Evolutionary conservation across 2,329 filamentous ascomycete genomes (phyloP).

Genomic region (Grosmannia clavigera): DNA sequence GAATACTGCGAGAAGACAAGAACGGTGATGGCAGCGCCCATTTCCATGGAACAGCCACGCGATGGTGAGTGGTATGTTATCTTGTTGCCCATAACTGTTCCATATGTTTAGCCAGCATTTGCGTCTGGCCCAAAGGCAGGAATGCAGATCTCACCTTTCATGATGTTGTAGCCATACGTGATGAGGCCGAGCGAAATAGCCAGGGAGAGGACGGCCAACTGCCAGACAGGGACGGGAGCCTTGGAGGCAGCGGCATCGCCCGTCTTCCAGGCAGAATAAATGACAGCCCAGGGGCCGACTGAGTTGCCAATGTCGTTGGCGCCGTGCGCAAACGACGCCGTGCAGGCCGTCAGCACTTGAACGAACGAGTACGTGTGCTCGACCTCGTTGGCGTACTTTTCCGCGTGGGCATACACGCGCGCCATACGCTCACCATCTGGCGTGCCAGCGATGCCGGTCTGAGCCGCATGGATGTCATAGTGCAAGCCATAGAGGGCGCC

Average conservation of each 20-base stretch:
- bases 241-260: slow-evolving; percentile 49
- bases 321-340: slow-evolving; percentile 62
- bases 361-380: slow-evolving; percentile 59
- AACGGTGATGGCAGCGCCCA: slow-evolving; percentile 66
- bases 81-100: slow-evolving; percentile 67
- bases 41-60: slow-evolving; percentile 58
- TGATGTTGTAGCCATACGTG: slow-evolving; percentile 75
- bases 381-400: slow-evolving; percentile 57
- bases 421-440: slow-evolving; percentile 63
- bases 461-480: slow-evolving; percentile 73
- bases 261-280: slow-evolving; percentile 55
- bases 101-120: slow-evolving; percentile 12
- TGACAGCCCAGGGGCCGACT: slow-evolving; percentile 56
- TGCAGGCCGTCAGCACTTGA: slow-evolving; percentile 56
- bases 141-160: slow-evolving; percentile 46
- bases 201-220: slow-evolving; percentile 55
- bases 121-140: neutral
- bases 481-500: slow-evolving; percentile 60
- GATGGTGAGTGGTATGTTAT: slow-evolving; percentile 55
- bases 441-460: slow-evolving; percentile 57
- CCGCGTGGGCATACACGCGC: slow-evolving; percentile 49
- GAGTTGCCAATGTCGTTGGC: slow-evolving; percentile 68
- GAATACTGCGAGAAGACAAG: slow-evolving; percentile 64
- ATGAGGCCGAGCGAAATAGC: slow-evolving; percentile 55
- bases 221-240: slow-evolving; percentile 59